phyloP scores from a whole-genome alignment of 495 filamentous ascomycete species.

The Podospora pseudoanserina region DNA sequence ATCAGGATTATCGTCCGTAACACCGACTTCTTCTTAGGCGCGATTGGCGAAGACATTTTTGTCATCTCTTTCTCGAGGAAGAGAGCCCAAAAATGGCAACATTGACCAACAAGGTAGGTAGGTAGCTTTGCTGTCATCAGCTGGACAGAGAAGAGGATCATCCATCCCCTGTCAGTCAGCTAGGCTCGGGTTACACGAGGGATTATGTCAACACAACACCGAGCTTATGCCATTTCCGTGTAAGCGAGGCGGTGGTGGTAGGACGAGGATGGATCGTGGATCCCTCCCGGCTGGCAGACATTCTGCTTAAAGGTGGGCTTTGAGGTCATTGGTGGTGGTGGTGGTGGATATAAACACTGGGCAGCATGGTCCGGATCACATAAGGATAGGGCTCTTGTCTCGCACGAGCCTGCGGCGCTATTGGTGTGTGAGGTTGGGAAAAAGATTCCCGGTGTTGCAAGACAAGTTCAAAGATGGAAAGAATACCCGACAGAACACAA shows the following conservation, averaged over 20 bases:
- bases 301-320: neutral
- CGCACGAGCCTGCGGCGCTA: neutral
- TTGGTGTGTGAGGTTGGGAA: neutral
- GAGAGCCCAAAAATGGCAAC: neutral
- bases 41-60: too few relatives aligned
- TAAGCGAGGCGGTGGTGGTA: neutral
- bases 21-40: too few relatives aligned
- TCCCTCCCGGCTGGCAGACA: neutral
- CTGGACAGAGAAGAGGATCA: neutral
- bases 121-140: neutral
- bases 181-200: neutral
- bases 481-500: neutral
- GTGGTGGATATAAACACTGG: neutral
- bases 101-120: neutral
- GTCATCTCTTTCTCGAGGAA: neutral
- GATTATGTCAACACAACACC: neutral
- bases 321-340: neutral
- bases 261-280: neutral
- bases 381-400: neutral
- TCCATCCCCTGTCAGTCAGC: neutral
- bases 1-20: neutral
- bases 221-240: neutral
- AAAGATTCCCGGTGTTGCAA: neutral
- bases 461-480: neutral
- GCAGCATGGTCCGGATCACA: too few relatives aligned